Percentiles rank a stretch among this genome's conserved stretches.
Conservation (phyloP, 495 filamentous ascomycete species). For the Neurospora sp. region DNA sequence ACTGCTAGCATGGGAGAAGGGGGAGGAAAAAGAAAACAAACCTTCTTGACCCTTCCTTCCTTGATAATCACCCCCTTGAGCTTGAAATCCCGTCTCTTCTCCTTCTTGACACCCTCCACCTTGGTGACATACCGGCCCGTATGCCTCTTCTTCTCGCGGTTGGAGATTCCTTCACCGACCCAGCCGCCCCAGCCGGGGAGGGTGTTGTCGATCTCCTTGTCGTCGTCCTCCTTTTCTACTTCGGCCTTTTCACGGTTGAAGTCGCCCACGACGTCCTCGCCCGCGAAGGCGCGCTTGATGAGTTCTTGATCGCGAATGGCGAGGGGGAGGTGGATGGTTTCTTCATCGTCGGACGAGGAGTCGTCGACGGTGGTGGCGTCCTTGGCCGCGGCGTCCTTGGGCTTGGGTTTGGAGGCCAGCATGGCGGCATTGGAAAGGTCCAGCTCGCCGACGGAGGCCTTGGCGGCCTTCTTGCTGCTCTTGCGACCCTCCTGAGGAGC, state of each 20-base stretch:
- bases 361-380: conserved; percentile 9
- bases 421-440: conserved; percentile 30
- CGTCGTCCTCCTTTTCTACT: conserved; percentile 65
- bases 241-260: conserved; percentile 76
- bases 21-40: too few species aligned
- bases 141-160: conserved; percentile 49
- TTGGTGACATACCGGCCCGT: conserved; percentile 53
- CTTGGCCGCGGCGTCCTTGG: conserved; percentile 1
- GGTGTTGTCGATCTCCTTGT: conserved; percentile 73
- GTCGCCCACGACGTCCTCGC: conserved; percentile 73
- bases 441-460: conserved; percentile 21
- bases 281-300: conserved; percentile 78
- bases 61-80: conserved; percentile 81
- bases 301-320: conserved; percentile 70
- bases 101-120: conserved; percentile 66
- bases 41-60: conserved; percentile 82
- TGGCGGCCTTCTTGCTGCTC: conserved; percentile 11
- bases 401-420: conserved; percentile 20
- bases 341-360: conserved; percentile 45
- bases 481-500: conserved; percentile 17
- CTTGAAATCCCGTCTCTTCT: conserved; percentile 68
- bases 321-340: conserved; percentile 46
- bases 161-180: conserved; percentile 70
- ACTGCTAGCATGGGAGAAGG: too few species aligned
- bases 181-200: conserved; percentile 87